phyloP scores from a whole-genome alignment of 768 basidiomycete genomes.

The Tricholoma terreum region DNA sequence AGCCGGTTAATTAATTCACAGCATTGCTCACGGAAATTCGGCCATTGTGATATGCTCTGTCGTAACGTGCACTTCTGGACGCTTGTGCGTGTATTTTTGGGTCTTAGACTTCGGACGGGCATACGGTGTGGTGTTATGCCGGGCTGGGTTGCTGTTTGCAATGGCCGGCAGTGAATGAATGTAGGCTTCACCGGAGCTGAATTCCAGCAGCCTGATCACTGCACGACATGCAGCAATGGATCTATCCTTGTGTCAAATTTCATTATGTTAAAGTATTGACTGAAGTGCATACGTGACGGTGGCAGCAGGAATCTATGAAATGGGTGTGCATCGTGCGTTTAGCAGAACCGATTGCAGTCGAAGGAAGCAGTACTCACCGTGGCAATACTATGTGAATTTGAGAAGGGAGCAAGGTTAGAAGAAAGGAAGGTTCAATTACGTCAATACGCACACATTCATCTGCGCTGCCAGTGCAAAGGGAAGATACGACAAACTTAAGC shows the following conservation, averaged over 20 bases:
- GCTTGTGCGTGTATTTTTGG: slow-evolving; percentile 30
- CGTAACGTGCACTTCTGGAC: slow-evolving; percentile 53
- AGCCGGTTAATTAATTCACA: neutral
- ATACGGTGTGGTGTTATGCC: slow-evolving; percentile 27
- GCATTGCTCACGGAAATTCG: slow-evolving; percentile 45
- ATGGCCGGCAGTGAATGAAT: slow-evolving; percentile 44
- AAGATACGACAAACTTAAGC: slow-evolving; percentile 8
- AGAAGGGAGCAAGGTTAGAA: neutral
- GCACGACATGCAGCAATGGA: slow-evolving; percentile 66
- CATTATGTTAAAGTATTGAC: slow-evolving; percentile 1
- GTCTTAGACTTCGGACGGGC: slow-evolving; percentile 26
- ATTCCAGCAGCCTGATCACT: slow-evolving; percentile 64
- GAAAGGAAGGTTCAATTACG: neutral
- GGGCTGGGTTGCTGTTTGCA: slow-evolving; percentile 29
- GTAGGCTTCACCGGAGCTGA: slow-evolving; percentile 43
- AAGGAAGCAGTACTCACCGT: slow-evolving; percentile 37
- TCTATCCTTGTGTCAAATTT: slow-evolving; percentile 23
- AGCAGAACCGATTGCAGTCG: slow-evolving; percentile 1
- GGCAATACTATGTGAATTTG: slow-evolving; percentile 39
- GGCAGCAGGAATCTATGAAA: slow-evolving; percentile 56
- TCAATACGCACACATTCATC: slow-evolving; percentile 57
- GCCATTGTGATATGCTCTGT: slow-evolving; percentile 61
- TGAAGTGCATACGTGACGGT: slow-evolving; percentile 50
- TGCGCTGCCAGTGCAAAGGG: slow-evolving; percentile 32
- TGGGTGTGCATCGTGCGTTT: slow-evolving; percentile 1